Evolutionary conservation across 352 stramenopile species (phyloP), one percentile per base, ranked within the genome.

Genomic region (Phytophthora sp.): DNA sequence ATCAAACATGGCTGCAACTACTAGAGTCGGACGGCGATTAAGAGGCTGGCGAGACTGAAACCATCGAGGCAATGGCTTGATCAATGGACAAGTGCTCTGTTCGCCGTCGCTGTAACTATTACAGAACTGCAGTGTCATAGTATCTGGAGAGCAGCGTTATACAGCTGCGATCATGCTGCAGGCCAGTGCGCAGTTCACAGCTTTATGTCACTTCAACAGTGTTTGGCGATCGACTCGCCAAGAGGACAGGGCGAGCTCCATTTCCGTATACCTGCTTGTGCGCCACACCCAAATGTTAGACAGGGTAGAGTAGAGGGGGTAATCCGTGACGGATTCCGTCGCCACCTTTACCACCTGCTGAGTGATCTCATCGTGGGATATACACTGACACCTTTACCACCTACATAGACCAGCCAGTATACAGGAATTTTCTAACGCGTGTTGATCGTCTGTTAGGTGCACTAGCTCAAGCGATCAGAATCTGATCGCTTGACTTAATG

Each of bases 41-140:
- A n/a, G n/a, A n/a, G n/a, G n/a, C n/a, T n/a, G n/a, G n/a, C n/a
- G n/a, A n/a, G n/a, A n/a, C n/a, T n/a, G n/a, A n/a, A n/a, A n/a
- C n/a, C n/a, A n/a, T n/a, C n/a, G n/a, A n/a, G n/a, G n/a, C n/a
- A n/a, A n/a, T n/a, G n/a, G n/a, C n/a, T n/a, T n/a, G n/a, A n/a
- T n/a, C n/a, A n/a, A n/a, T 46, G 1, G 54, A 65, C 38, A 70
- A 70, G 54, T 57, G 62, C 29, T 70, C 62, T 3, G 62, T 70
- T 41, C 62, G 54, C 27, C 54, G 45, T 18, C 62, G 46, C 23
- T 46, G 62, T 27, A 57, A 56, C 20, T 70, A 60, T n/a, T n/a
- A n/a, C n/a, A n/a, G n/a, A n/a, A n/a, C n/a, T n/a, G n/a, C n/a
- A n/a, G n/a, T n/a, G n/a, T n/a, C n/a, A n/a, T n/a, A n/a, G n/a